Conservation (phyloP, 2,329 filamentous ascomycete genomes). For the Penicillium palitans region DNA sequence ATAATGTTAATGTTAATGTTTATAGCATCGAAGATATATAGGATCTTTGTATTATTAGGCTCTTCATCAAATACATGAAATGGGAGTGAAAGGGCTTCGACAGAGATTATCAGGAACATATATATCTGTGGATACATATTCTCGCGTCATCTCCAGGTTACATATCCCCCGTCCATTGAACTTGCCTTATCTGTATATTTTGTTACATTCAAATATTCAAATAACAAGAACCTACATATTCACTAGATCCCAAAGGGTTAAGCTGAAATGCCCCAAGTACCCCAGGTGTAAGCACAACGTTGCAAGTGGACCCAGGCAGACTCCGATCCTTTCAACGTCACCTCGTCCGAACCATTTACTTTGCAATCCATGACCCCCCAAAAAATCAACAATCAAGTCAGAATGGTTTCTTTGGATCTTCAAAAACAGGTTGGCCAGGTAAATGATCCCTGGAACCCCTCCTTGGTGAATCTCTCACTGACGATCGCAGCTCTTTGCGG, state of each 20-base stretch:
- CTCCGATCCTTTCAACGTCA: conserved; percentile 6
- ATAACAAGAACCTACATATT: neutral
- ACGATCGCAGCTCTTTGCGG: conserved; percentile 43
- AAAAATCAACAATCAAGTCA: neutral
- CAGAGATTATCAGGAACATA: neutral
- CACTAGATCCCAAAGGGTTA: neutral
- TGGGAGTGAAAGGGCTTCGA: neutral
- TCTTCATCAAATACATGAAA: too few relatives aligned
- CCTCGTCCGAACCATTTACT: neutral
- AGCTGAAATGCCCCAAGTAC: neutral
- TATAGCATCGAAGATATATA: too few relatives aligned
- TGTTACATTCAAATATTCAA: neutral
- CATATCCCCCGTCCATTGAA: neutral
- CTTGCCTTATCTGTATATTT: neutral
- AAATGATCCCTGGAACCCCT: neutral
- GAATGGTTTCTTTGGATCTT: conserved; percentile 26
- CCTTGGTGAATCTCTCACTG: neutral
- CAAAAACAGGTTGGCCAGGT: conserved; percentile 40
- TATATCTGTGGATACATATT: neutral
- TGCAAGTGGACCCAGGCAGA: conserved; percentile 5
- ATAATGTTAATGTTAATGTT: too few relatives aligned
- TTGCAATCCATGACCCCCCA: neutral
- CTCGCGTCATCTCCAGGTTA: neutral
- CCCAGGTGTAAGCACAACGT: neutral
- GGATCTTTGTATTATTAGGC: too few relatives aligned